Evolutionary conservation across 441 rosid genomes (phyloP), one percentile per base, ranked within the genome.

Genomic region (Metrosideros polymorpha): DNA sequence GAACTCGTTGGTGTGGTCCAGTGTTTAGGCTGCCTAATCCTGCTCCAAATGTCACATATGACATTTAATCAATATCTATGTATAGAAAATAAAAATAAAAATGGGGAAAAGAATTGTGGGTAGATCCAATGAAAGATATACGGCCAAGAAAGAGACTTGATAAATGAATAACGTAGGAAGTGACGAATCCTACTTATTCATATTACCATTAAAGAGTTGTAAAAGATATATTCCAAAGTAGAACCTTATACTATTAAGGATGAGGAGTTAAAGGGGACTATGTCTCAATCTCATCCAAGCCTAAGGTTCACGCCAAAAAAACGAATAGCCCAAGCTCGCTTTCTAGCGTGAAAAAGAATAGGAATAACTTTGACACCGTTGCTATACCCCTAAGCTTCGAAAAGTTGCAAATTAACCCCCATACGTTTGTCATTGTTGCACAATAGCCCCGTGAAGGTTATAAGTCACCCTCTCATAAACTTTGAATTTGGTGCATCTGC

Each of bases 31-130:
- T 45, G 7, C 13, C 4, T 19, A 35, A 27, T 27, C 14, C 4
- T 0, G 9, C 24, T 30, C 25, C 1, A 0, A 9, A 61, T 39
- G 43, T 0, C 6, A 22, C 43, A 32, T 3, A 9, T 0, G 1
- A 9, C 6, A 9, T 66, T 8, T 55, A 14, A 19, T 18, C 0
- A 32, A 66, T 6, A 35, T 18, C 35, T 35, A 66, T 32, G 0
- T 35, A 5, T 35, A 35, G 15, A 59, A 29, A 57, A 29, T 14
- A 56, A 29, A 29, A 15, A n/a, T 6, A 29, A 29, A 15, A 29
- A 3, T 3, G 9, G 22, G 19, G 22, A 61, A 61, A 29, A 59
- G 10, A 59, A 15, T 4, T 59, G 5, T 3, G 35, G 14, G 22
- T 59, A 59, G 10, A 59, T 29, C 39, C 5, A 59, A n/a, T 12